A percentile compares a stretch with the other conserved stretches of the same genome.
These are phyloP conservation scores for Cadophora malorum DNA, from an alignment of 2,329 filamentous ascomycete species.

Conservation along the genomic window DNA sequence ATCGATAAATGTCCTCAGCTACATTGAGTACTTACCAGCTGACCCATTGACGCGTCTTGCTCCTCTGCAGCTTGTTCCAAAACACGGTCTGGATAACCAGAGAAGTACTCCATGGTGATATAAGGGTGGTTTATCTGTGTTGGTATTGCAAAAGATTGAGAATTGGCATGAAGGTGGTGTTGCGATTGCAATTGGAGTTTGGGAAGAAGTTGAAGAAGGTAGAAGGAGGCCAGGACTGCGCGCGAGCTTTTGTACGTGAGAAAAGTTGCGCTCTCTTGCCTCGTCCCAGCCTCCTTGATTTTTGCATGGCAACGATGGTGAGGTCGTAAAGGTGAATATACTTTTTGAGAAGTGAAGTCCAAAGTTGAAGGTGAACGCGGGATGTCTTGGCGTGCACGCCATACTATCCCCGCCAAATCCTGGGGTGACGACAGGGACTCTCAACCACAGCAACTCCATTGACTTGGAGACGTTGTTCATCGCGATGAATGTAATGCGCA, in stretches of 20 bases:
- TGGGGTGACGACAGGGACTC: neutral
- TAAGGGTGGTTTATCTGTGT: neutral
- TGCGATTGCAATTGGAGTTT: neutral
- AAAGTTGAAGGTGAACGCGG: neutral
- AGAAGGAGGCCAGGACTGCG: neutral
- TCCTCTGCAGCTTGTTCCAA: too few species aligned
- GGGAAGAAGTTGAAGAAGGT: neutral
- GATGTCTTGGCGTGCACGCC: neutral
- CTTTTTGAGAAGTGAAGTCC: neutral
- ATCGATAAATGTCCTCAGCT: neutral
- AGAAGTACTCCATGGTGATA: neutral
- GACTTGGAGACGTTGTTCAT: neutral
- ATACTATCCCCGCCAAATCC: neutral
- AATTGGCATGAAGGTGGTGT: neutral
- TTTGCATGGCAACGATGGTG: neutral
- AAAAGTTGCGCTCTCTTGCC: neutral
- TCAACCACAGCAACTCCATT: neutral
- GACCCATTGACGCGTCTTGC: neutral
- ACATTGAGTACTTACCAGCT: neutral
- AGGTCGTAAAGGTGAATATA: neutral
- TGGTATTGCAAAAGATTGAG: neutral
- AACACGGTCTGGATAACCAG: neutral
- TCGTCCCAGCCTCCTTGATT: neutral
- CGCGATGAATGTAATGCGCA: neutral
- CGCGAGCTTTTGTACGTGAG: neutral